Conservation (phyloP, 306 rosid genomes). For the Prunus persica region DNA sequence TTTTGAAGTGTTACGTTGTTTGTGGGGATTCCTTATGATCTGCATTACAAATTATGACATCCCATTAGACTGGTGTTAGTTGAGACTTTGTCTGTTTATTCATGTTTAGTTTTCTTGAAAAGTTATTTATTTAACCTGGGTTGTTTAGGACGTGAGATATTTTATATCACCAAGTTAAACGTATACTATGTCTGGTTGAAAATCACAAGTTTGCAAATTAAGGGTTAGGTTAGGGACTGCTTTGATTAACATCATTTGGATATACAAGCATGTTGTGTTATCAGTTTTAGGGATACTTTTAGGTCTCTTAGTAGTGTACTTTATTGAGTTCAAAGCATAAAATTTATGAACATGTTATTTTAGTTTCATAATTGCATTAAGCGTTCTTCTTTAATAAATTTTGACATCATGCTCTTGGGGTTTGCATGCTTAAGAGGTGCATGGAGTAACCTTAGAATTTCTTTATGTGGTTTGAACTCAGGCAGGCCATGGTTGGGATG, state of each 20-base stretch:
- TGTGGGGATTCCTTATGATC: background rate
- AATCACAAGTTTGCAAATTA: background rate
- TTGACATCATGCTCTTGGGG: background rate
- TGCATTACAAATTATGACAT: background rate
- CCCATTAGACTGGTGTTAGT: background rate
- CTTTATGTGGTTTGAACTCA: constrained; percentile 68
- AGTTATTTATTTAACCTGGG: background rate
- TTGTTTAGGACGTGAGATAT: background rate
- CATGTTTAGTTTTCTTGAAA: background rate
- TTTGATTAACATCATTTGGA: background rate
- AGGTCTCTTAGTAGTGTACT: background rate
- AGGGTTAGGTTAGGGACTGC: background rate
- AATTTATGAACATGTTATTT: background rate
- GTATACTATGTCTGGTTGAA: background rate
- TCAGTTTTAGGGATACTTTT: background rate
- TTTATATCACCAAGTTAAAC: background rate
- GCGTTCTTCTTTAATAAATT: background rate
- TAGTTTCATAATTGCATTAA: constrained; percentile 10
- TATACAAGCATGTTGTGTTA: background rate
- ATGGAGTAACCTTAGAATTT: constrained; percentile 43
- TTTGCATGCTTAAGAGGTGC: constrained; percentile 16
- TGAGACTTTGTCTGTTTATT: background rate
- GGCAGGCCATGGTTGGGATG: constrained; percentile 99
- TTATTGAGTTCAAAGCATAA: background rate
- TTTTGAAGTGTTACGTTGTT: background rate